Percentiles rank a stretch among this genome's conserved stretches.
These are phyloP conservation scores for Capillidium heterosporum DNA, from an alignment of 371 early-diverging fungal species.

Conservation along the genomic window DNA sequence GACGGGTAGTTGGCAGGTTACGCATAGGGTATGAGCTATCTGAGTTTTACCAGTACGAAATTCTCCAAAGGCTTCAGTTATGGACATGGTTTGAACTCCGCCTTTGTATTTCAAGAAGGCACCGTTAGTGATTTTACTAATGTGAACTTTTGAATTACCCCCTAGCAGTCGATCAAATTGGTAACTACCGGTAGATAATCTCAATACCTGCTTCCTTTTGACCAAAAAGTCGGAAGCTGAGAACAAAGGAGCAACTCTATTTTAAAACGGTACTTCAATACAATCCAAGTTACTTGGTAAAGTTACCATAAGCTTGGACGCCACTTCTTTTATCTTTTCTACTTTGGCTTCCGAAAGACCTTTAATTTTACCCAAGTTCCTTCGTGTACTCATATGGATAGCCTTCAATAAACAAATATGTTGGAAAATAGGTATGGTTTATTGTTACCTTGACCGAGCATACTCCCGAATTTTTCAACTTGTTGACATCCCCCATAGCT, in stretches of 20 bases:
- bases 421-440: not conserved
- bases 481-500: constrained; percentile 55
- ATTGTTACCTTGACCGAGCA: constrained; percentile 49
- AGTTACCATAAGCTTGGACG: constrained; percentile 24
- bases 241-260: constrained; percentile 32
- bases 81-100: constrained; percentile 75
- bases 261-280: not conserved
- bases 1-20: constrained; percentile 46
- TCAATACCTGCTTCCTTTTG: constrained; percentile 25
- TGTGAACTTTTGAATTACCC: constrained; percentile 19
- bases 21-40: constrained; percentile 55
- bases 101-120: constrained; percentile 19
- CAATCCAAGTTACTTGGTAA: constrained; percentile 2
- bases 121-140: too few species aligned
- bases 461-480: constrained; percentile 61
- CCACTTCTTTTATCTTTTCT: constrained; percentile 70
- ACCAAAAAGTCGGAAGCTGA: constrained; percentile 70
- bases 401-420: constrained; percentile 24
- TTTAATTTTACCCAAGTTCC: constrained; percentile 47
- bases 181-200: constrained; percentile 84
- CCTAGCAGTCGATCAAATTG: constrained; percentile 94
- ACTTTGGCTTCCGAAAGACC: constrained; percentile 74
- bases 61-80: constrained; percentile 73
- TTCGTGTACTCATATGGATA: constrained; percentile 62
- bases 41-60: constrained; percentile 74